Evolutionary conservation across 306 rosid species (phyloP), one percentile per base, ranked within the genome.

Genomic region (Hylodesmum podocarpum): DNA sequence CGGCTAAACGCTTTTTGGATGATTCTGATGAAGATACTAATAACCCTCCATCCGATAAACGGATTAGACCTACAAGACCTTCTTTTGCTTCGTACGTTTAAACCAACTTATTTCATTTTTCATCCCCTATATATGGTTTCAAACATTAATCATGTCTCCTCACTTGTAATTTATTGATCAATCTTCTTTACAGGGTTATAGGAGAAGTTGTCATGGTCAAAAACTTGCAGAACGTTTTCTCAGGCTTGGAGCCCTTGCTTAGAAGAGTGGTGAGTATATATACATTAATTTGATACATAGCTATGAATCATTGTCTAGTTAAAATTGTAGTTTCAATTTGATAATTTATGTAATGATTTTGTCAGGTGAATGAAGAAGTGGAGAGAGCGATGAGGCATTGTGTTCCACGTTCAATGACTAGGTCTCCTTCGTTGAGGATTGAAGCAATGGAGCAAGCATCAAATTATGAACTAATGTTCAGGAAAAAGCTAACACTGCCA

Each of bases 121-220:
- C n/a, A n/a, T n/a, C n/a, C n/a, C n/a, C n/a, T n/a, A n/a, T n/a
- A n/a, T n/a, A n/a, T 37, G 12, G 9, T 37, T 37, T 37, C 43
- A 37, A 37, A 37, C 12, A 37, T 37, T 13, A 37, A 37, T 7
- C 12, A 37, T 37, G 43, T 37, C 13, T 37, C 43, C 1, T 10
- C 37, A 33, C 37, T 2, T 33, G 0, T 33, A 5, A 33, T 33
- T 3, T 3, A 33, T 12, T 41, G 13, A 44, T 0, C 19, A 44
- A 44, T 24, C 36, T 21, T 24, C 7, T 69, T 21, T 19, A 21
- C 90, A 95, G 99, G 43, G 89, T 92, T 8, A 89, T 92, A 9
- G 96, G 92, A 75, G 97, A 95, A 80, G 96, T 86, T 1, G 94
- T 90, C 2, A 87, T 85, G 97, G 88, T 88, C 73, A 91, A 92